Base-by-base conservation (phyloP, 495 filamentous ascomycete genomes). In the Apodospora peruviana region DNA sequence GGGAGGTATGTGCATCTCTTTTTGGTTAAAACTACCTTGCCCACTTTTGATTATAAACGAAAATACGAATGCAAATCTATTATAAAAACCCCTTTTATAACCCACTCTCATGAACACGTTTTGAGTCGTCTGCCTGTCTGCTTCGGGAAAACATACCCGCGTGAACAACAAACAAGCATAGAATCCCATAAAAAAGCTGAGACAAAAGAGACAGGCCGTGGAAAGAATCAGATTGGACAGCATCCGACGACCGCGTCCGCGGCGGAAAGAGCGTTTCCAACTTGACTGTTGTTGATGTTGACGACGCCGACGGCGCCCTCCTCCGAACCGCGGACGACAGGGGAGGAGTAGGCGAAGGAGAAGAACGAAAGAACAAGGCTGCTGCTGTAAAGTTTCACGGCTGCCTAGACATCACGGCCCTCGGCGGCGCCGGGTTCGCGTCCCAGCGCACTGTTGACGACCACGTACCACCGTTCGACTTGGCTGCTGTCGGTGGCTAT, bases 341-440 rank as follows among this genome's bases (percentile, higher is more conserved):
- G 7, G 37, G 8, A 39, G 17, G 7, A 14, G 11, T 16, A 18
- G 37, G 17, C 7, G 12, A 19, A 39, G 37, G 3, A 39, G 17
- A 39, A 14, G 37, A 8, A 20, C 21, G 7, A 10, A 11, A 22
- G 21, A n/a, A 5, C 7, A 5, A 29, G 16, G 3, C 41, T 3
- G 16, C 41, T 3, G 22, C n/a, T 11, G 57, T 51, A 18, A 76
- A 73, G 0, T 91, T 95, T 64, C 62, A 76, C 38, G 90, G 89
- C 9, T 66, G 68, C 16, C 78, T 94, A 4, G 86, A 91, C 62
- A 85, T 83, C 40, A 73, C 68, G n/a, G 80, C 83, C 0, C 79
- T 94, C 0, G 86, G 86, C 11, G 87, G 87, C 9, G 88, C 90
- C 1, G 90, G 88, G 4, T 95, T 94, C 59, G 88, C 89, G 1